Evolutionary conservation across 2,329 filamentous ascomycete species (phyloP).

Genomic region (Phialemoniopsis sp.): DNA sequence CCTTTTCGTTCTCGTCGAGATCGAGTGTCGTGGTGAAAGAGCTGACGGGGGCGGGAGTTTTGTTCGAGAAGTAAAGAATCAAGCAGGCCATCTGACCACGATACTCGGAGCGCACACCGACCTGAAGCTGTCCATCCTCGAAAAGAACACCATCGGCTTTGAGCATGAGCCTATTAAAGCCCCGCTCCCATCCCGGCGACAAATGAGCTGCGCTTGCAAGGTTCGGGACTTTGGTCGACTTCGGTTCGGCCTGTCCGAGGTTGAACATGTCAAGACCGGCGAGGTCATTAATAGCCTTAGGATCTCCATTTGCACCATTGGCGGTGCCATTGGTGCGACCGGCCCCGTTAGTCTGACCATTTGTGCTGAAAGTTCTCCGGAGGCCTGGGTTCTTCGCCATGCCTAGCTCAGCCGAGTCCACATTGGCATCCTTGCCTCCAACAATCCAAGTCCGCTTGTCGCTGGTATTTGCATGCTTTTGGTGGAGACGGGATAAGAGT

Average conservation of each 20-base stretch:
- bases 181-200: slow-evolving; percentile 90
- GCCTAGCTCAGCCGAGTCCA: slow-evolving; percentile 72
- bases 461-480: slow-evolving; percentile 88
- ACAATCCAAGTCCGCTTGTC: slow-evolving; percentile 97
- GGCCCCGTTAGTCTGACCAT: slow-evolving; percentile 39
- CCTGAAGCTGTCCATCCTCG: slow-evolving; percentile 89
- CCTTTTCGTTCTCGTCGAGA: slow-evolving; percentile 63
- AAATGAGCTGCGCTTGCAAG: slow-evolving; percentile 88
- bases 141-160: slow-evolving; percentile 84
- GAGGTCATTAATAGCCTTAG: slow-evolving; percentile 60
- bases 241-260: slow-evolving; percentile 51
- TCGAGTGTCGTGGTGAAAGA: slow-evolving; percentile 95
- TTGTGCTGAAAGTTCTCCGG: slow-evolving; percentile 77
- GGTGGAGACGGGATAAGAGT: slow-evolving; percentile 84
- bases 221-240: slow-evolving; percentile 67
- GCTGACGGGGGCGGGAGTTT: slow-evolving; percentile 76
- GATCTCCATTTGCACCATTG: slow-evolving; percentile 46
- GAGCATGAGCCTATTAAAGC: slow-evolving; percentile 80
- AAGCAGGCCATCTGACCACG: slow-evolving; percentile 92
- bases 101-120: slow-evolving; percentile 91
- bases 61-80: slow-evolving; percentile 95
- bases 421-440: slow-evolving; percentile 92
- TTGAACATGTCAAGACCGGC: slow-evolving; percentile 76
- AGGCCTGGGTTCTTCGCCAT: slow-evolving; percentile 78
- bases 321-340: slow-evolving; percentile 26